Evolutionary conservation across 352 stramenopile species (phyloP).

Genomic region (Pythium aquatile): DNA sequence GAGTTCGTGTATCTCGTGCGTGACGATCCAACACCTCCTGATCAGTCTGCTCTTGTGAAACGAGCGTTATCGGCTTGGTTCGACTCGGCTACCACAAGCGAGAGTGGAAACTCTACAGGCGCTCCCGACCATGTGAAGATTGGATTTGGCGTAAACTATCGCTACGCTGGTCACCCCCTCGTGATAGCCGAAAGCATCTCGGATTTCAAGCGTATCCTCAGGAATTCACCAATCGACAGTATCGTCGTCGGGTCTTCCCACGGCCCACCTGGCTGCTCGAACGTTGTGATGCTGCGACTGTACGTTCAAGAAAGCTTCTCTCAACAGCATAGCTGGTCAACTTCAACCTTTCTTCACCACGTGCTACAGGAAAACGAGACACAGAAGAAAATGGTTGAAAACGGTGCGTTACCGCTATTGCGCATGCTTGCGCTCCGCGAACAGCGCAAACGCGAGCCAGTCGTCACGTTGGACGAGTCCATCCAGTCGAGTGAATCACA

Average conservation of each 20-base stretch:
- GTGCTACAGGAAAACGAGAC: conserved; percentile 4
- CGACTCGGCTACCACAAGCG: not conserved
- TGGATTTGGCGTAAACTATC: conserved; percentile 25
- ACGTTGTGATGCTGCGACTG: conserved; percentile 16
- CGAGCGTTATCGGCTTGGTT: conserved; percentile 17
- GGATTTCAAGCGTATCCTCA: conserved; percentile 2
- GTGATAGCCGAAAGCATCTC: not conserved
- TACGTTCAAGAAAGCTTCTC: conserved; percentile 20
- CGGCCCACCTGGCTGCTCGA: not conserved
- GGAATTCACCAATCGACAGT: conserved; percentile 5
- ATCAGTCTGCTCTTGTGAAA: not conserved
- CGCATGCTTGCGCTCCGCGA: conserved; percentile 23
- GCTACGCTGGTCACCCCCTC: conserved; percentile 7
- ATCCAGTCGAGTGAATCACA: conserved; percentile 5
- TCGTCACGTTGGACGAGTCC: conserved; percentile 1
- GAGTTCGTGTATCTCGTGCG: conserved; percentile 28
- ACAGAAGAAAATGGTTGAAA: conserved; percentile 7
- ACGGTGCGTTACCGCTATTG: conserved; percentile 22
- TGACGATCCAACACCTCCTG: not conserved
- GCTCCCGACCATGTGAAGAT: not conserved
- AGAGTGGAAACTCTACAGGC: not conserved
- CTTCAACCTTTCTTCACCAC: not conserved
- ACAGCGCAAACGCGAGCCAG: conserved; percentile 3
- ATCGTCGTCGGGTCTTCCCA: conserved; percentile 12
- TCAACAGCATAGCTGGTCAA: conserved; percentile 7